Conservation (phyloP, 2,329 filamentous ascomycete species). For the Cadophora sp. region DNA sequence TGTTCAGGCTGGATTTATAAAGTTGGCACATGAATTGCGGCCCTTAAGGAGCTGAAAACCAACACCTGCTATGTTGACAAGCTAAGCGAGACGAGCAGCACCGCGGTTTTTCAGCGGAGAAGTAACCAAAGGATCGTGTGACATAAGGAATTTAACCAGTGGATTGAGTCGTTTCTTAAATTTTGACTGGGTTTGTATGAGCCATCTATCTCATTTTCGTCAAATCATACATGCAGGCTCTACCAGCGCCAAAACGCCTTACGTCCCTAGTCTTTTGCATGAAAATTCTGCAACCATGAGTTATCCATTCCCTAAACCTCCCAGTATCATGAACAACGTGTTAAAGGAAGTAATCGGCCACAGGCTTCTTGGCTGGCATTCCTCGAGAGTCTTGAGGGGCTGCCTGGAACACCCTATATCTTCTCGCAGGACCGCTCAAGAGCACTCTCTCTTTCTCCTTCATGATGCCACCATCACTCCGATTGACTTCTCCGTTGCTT, state of each 20-base stretch:
- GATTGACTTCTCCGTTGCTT: slow-evolving; percentile 54
- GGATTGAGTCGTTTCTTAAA: not conserved
- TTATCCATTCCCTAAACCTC: not conserved
- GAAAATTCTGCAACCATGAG: not conserved
- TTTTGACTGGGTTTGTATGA: not conserved
- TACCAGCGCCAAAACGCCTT: slow-evolving; percentile 9
- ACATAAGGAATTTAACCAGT: not conserved
- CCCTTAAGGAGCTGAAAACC: not conserved
- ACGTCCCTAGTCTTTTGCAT: not conserved
- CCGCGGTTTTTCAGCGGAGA: not conserved
- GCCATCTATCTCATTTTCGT: slow-evolving; percentile 1
- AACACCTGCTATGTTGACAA: slow-evolving; percentile 5
- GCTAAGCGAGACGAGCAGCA: not conserved
- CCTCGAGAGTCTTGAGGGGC: slow-evolving; percentile 94
- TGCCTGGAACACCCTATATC: slow-evolving; percentile 95
- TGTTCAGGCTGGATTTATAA: not conserved
- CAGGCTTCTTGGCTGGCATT: slow-evolving; percentile 99
- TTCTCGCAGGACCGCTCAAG: slow-evolving; percentile 77
- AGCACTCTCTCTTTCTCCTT: slow-evolving; percentile 58
- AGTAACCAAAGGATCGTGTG: too few relatives aligned
- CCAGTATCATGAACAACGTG: not conserved
- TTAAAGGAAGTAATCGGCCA: slow-evolving; percentile 90
- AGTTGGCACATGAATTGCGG: not conserved
- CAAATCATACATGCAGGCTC: not conserved
- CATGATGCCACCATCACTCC: slow-evolving; percentile 60